These are phyloP conservation scores for Hymenoscyphus repandus DNA, from an alignment of 2,329 filamentous ascomycete species.

Conservation along the genomic window DNA sequence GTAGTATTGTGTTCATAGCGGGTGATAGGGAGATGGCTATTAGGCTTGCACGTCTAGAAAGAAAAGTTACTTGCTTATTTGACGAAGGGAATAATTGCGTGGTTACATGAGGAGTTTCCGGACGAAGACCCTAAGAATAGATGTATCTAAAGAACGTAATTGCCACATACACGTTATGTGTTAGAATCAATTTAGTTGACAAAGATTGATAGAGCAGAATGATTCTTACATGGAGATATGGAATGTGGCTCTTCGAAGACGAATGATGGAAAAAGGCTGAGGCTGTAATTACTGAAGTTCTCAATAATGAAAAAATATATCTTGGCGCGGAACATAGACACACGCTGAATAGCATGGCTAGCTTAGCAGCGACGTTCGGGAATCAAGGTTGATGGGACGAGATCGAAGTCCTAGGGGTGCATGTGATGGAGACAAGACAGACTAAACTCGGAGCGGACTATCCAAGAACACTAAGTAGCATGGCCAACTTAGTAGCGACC, in stretches of 20 bases:
- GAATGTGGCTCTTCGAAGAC: conserved; percentile 1
- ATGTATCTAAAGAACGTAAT: neutral
- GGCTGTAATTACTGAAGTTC: no score
- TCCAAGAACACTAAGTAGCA: no score
- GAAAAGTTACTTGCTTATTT: neutral
- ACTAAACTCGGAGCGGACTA: no score
- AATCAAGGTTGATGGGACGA: no score
- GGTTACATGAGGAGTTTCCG: neutral
- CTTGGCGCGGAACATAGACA: no score
- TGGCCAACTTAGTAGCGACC: no score
- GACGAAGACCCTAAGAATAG: neutral
- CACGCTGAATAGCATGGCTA: no score
- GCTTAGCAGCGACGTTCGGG: no score
- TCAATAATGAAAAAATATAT: no score
- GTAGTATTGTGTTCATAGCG: neutral
- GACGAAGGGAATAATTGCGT: neutral
- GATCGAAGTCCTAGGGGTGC: no score
- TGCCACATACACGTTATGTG: neutral
- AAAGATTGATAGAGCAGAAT: neutral
- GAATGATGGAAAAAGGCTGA: conserved; percentile 8
- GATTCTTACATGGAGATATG: neutral
- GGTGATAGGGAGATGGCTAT: neutral
- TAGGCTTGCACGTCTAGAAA: neutral
- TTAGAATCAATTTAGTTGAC: neutral
- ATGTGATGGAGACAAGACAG: no score